A percentile compares a stretch with the other conserved stretches of the same genome.
These are phyloP conservation scores for Penicillium subrubescens DNA, from an alignment of 495 filamentous ascomycete species.

Conservation along the genomic window DNA sequence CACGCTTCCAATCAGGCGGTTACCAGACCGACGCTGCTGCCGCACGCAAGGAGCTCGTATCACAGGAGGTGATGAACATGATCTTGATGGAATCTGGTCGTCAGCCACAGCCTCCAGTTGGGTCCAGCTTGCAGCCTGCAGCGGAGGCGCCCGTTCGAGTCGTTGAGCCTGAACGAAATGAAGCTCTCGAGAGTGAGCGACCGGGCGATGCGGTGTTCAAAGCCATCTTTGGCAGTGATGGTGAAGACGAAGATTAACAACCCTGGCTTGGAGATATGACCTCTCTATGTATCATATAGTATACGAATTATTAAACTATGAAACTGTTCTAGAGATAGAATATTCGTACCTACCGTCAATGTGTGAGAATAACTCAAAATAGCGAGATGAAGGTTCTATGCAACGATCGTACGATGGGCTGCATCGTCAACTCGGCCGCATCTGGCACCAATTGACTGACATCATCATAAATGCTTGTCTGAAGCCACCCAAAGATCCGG, in stretches of 20 bases:
- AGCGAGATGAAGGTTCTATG: conserved; percentile 36
- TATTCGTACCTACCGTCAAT: background rate
- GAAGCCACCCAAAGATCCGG: background rate
- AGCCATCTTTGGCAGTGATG: conserved; percentile 89
- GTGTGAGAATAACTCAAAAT: background rate
- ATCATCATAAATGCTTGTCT: conserved; percentile 9
- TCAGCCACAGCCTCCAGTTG: conserved; percentile 19
- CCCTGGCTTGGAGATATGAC: background rate
- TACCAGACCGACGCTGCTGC: conserved; percentile 35
- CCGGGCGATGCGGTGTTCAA: conserved; percentile 90
- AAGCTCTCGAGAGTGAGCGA: conserved; percentile 78
- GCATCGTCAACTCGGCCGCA: background rate
- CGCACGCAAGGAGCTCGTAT: conserved; percentile 39
- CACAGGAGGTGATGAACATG: conserved; percentile 43
- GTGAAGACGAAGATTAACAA: conserved; percentile 53
- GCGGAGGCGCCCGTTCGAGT: conserved; percentile 13
- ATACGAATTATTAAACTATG: background rate
- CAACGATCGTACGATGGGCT: background rate
- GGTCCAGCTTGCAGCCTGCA: background rate
- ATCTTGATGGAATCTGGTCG: conserved; percentile 38
- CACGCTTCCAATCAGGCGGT: conserved; percentile 40
- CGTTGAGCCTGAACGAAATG: conserved; percentile 79
- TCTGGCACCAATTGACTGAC: conserved; percentile 5
- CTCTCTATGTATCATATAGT: conserved; percentile 1
- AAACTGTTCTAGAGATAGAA: background rate